Evolutionary conservation across 805 yeast species (phyloP).

Genomic region (Naumovozyma baii): DNA sequence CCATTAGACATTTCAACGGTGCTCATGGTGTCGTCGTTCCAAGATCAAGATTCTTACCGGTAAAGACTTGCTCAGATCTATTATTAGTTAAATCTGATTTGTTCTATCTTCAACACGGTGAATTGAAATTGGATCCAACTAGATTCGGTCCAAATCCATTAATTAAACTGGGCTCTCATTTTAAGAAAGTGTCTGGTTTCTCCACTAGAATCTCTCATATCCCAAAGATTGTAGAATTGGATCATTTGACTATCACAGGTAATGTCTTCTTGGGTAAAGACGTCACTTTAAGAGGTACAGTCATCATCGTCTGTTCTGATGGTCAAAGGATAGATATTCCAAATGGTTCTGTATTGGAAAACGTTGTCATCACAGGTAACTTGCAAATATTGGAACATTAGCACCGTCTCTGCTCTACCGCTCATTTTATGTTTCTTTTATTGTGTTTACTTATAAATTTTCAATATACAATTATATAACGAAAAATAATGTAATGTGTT

Average conservation of each 20-base stretch:
- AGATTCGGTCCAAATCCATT: conserved; percentile 89
- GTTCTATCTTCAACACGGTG: conserved; percentile 85
- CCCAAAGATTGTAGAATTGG: conserved; percentile 93
- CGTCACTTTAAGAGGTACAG: conserved; percentile 92
- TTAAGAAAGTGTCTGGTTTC: conserved; percentile 90
- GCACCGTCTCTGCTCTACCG: too few relatives aligned
- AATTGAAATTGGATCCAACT: conserved; percentile 69
- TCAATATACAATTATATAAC: too few relatives aligned
- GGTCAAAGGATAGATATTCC: conserved; percentile 97
- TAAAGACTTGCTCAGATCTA: conserved; percentile 92
- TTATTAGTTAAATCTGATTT: conserved; percentile 91
- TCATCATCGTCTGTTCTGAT: conserved; percentile 92
- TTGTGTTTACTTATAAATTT: too few relatives aligned
- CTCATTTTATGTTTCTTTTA: too few relatives aligned
- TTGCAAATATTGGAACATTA: conserved; percentile 52
- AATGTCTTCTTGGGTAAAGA: conserved; percentile 85
- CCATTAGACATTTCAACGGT: conserved; percentile 86
- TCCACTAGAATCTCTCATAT: conserved; percentile 71
- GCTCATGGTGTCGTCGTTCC: conserved; percentile 99
- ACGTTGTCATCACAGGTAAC: conserved; percentile 95
- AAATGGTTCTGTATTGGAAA: conserved; percentile 88
- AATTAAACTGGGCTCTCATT: conserved; percentile 92
- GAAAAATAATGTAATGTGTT: too few relatives aligned
- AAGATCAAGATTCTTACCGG: conserved; percentile 95
- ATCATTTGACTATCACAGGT: conserved; percentile 95